These are phyloP conservation scores for Baorangia bicolor DNA, from an alignment of 768 basidiomycete genomes.

Conservation along the genomic window DNA sequence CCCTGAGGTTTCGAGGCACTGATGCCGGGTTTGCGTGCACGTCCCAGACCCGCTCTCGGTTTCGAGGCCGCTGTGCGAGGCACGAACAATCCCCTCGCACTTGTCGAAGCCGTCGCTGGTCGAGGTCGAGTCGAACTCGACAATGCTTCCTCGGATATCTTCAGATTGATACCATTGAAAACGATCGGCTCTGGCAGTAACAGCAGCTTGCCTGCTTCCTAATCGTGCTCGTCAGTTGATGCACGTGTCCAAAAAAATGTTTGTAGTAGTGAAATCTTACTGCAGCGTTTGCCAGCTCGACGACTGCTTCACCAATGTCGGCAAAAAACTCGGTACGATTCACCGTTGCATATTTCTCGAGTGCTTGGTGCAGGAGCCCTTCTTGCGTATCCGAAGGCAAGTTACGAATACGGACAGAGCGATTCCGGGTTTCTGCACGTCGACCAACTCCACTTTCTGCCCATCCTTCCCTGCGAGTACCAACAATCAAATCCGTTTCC, in stretches of 20 bases:
- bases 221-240: background rate
- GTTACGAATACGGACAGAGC: conserved; percentile 74
- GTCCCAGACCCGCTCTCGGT: conserved; percentile 72
- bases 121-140: conserved; percentile 32
- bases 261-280: conserved; percentile 38
- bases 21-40: conserved; percentile 42
- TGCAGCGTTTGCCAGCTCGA: conserved; percentile 64
- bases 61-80: conserved; percentile 64
- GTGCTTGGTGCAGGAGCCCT: conserved; percentile 83
- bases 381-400: conserved; percentile 82
- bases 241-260: background rate
- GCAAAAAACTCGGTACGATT: conserved; percentile 75
- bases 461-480: conserved; percentile 35
- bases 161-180: conserved; percentile 61
- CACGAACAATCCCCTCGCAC: conserved; percentile 56
- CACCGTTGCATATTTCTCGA: conserved; percentile 75
- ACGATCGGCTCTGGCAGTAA: conserved; percentile 69
- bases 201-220: conserved; percentile 86
- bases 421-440: conserved; percentile 56
- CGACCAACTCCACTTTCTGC: conserved; percentile 59
- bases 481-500: background rate
- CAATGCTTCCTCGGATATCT: conserved; percentile 55
- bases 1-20: conserved; percentile 16
- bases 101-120: conserved; percentile 36
- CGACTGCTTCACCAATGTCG: conserved; percentile 57